Evolutionary conservation across 2,329 filamentous ascomycete species (phyloP), one percentile per base, ranked within the genome.

Genomic region (Cladophialophora carrionii): DNA sequence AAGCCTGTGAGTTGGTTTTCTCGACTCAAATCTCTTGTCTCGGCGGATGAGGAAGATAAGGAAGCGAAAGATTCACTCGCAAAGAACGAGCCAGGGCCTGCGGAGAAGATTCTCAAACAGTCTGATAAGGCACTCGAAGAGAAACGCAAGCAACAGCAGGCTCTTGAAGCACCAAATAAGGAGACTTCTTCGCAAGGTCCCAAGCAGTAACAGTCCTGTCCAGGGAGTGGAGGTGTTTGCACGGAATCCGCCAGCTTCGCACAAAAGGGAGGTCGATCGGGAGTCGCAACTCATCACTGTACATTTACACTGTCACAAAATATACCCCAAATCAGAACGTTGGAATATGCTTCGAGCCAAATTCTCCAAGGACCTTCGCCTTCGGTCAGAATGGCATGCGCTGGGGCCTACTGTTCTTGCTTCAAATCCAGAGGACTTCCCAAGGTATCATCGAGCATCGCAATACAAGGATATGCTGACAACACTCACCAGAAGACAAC

Each of bases 331-430:
- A 61, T 61, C 54, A 55, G 48, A 61, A 57, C 49, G 57, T 57
- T 55, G 22, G 37, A 63, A 63, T 29, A 61, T 67, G 55, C 57
- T 65, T 53, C 56, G 29, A 14, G 55, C 54, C 46, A 78, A 77
- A 74, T 81, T 81, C 71, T 79, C 77, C 69, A 72, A 74, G n/a
- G 74, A 73, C 17, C 76, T 82, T 12, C 76, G 76, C 12, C 70
- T 72, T 32, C 77, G 77, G 24, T 70, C 75, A 4, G 73, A 79
- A 32, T 80, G 78, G 75, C 71, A 71, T 17, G 64, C 70, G 26
- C 66, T 76, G 10, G 69, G 63, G 9, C 73, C 71, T 32, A 46
- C 70, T 26, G 57, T 76, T 12, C 62, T 49, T 22, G 62, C 71
- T n/a, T 61, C 67, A 31, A 56, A 68, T 7, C 64, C 63, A 3